These are phyloP conservation scores for Auriculariales sp. DNA, from an alignment of 768 basidiomycete species.

Conservation along the genomic window DNA sequence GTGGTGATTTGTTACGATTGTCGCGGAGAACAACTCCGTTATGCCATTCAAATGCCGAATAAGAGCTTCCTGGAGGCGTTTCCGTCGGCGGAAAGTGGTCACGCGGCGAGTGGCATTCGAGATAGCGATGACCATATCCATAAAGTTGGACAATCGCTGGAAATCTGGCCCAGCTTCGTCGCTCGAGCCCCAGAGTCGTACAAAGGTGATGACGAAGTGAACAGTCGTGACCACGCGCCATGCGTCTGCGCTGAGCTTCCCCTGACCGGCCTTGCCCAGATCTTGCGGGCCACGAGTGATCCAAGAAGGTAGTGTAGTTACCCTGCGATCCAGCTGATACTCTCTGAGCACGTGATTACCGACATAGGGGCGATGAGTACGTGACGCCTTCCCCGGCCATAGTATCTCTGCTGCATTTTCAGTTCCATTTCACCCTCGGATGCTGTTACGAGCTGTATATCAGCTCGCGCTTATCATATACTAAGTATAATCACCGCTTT, in stretches of 20 bases:
- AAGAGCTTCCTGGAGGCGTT: conserved; percentile 4
- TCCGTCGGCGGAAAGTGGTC: conserved; percentile 5
- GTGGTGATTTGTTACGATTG: conserved; percentile 18
- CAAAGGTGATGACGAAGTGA: conserved; percentile 11
- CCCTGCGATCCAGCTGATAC: conserved; percentile 9
- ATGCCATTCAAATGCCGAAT: conserved; percentile 11
- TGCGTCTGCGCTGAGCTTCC: conserved; percentile 13
- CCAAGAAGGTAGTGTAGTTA: conserved; percentile 13
- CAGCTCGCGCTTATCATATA: background rate
- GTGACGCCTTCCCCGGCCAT: background rate
- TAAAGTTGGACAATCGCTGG: conserved; percentile 13
- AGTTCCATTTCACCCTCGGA: background rate
- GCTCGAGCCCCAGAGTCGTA: conserved; percentile 11
- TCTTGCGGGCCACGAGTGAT: conserved; percentile 7
- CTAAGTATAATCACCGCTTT: too few species aligned
- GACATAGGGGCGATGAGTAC: background rate
- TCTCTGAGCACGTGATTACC: conserved; percentile 1
- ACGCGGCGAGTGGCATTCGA: conserved; percentile 10
- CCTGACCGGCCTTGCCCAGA: conserved; percentile 9
- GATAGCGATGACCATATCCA: conserved; percentile 16
- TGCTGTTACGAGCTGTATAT: background rate
- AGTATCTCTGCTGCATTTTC: background rate
- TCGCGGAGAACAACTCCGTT: conserved; percentile 11
- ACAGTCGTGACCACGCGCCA: conserved; percentile 11
- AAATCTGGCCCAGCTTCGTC: conserved; percentile 1